phyloP scores from a whole-genome alignment of 768 basidiomycete species.

The Kwoniella bestiolae region DNA sequence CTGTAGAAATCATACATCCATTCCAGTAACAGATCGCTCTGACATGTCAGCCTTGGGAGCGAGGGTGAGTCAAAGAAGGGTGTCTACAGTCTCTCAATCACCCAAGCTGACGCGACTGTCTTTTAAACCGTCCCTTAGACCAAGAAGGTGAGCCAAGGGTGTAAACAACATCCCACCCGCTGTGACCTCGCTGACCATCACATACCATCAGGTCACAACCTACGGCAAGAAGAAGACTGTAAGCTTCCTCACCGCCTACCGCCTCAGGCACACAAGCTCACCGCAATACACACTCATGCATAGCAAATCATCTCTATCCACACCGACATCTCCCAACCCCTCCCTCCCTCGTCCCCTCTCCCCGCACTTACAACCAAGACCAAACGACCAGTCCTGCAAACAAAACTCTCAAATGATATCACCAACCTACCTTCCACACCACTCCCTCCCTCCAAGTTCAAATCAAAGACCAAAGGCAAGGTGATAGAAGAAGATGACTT shows the following conservation, averaged over 20 bases:
- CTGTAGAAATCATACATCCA: background rate
- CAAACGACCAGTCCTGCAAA: constrained; percentile 30
- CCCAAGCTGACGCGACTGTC: constrained; percentile 40
- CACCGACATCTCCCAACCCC: constrained; percentile 24
- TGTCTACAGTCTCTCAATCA: background rate
- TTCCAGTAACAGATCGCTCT: background rate
- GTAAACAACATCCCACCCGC: background rate
- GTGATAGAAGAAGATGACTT: background rate
- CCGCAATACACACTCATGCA: background rate
- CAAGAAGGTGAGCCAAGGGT: constrained; percentile 46
- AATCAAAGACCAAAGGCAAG: background rate
- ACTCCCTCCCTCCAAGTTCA: background rate
- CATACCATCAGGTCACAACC: constrained; percentile 43
- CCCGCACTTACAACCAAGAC: constrained; percentile 1
- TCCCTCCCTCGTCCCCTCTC: constrained; percentile 5
- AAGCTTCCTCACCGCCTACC: constrained; percentile 9
- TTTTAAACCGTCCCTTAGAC: constrained; percentile 34
- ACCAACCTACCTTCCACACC: constrained; percentile 24
- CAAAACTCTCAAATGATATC: constrained; percentile 33
- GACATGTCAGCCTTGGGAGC: constrained; percentile 38
- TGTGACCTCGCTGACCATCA: background rate
- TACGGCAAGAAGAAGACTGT: constrained; percentile 51
- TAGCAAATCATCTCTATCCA: constrained; percentile 52
- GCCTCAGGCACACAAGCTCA: background rate
- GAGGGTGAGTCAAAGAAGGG: constrained; percentile 25